Base-by-base conservation (phyloP, 1,139 yeast genomes). In the Magnusiomyces tetraspermus region DNA sequence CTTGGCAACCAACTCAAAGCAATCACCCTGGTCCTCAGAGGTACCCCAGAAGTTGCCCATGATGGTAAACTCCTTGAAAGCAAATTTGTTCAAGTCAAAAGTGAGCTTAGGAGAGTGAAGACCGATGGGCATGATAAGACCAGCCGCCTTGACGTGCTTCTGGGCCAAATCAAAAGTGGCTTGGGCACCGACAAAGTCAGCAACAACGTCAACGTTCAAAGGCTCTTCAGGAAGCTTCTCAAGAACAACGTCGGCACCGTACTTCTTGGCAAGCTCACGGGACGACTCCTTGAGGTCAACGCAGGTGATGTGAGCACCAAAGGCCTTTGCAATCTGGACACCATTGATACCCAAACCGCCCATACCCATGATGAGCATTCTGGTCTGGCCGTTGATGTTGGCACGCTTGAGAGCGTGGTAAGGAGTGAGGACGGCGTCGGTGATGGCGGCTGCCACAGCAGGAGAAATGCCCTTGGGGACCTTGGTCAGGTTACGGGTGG, bases 321-420 rank as follows among this genome's bases (percentile, higher is more conserved):
- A 75, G 33, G 64, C 62, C 50, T 66, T 68, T 51, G 75, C 66
- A 38, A 77, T 72, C 58, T 77, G 81, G 19, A 76, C 53, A 1
- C 76, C 80, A 61, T 76, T 76, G 56, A 75, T 64, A 0, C 81
- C 80, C 51, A 77, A 67, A 1, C 81, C 81, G 8, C 81, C 80
- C 45, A 75, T 63, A 1, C 81, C 82, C 51, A 75, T 61, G 4
- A 76, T 68, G 51, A 76, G 66, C 2, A 76, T 75, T 56, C 71
- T 74, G 11, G 70, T 56, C 3, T 71, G 65, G 15, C 78, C 76
- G 11, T 46, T 51, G 26, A 63, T 60, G 48, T 63, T 67, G 3
- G 74, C 76, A 57, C 49, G 49, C 52, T 67, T 71, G 48, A 76
- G 68, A 3, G 80, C 78, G 59, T 76, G 80, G 63, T 67, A 76